Evolutionary conservation across 2,329 filamentous ascomycete genomes (phyloP).

Genomic region (Nemania sp.): DNA sequence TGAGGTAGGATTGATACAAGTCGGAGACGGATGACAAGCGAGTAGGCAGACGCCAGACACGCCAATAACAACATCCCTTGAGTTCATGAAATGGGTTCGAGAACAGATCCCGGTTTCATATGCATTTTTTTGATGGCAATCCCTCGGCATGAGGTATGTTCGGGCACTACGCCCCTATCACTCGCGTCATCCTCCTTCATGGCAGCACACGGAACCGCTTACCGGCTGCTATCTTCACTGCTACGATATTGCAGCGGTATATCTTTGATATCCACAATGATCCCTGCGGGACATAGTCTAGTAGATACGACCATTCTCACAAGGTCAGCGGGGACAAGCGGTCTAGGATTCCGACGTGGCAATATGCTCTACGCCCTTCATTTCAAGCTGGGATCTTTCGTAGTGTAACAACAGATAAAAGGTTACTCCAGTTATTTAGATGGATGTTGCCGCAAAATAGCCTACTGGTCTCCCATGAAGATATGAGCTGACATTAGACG

Average conservation of each 20-base stretch:
- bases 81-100: not conserved
- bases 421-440: not conserved
- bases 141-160: not conserved
- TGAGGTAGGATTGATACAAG: not conserved
- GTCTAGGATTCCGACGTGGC: no score
- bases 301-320: not conserved
- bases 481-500: not conserved
- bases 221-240: not conserved
- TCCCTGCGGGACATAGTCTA: not conserved
- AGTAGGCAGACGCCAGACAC: not conserved
- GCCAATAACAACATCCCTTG: not conserved
- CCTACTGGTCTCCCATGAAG: not conserved
- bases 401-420: not conserved
- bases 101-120: not conserved
- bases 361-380: not conserved
- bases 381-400: not conserved
- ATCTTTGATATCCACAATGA: not conserved
- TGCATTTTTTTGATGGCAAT: not conserved
- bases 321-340: not conserved
- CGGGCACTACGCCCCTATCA: constrained; percentile 6
- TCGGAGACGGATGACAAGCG: not conserved
- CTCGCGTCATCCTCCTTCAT: not conserved
- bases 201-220: not conserved
- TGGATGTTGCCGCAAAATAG: not conserved
- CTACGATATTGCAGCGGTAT: not conserved